A percentile compares a stretch with the other conserved stretches of the same genome.
Evolutionary conservation across 352 stramenopile species (phyloP).

Genomic region (Thraustochytrium striatum): DNA sequence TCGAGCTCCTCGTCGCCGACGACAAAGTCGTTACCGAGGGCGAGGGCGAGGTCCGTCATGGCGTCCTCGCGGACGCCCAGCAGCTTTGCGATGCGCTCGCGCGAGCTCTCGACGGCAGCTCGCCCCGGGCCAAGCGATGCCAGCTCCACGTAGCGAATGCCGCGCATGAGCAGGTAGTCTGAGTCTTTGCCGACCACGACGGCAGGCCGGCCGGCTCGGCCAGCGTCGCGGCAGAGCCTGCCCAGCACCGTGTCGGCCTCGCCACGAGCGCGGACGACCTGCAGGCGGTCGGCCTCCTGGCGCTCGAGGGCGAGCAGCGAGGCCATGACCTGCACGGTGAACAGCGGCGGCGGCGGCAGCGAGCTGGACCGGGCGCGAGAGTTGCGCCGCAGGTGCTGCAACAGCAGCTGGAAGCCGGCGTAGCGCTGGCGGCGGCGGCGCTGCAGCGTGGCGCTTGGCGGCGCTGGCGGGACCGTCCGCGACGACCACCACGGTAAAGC

Average conservation of each 20-base stretch:
- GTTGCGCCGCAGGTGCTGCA: neutral
- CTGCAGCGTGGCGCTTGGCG: neutral
- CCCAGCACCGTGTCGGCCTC: slow-evolving; percentile 73
- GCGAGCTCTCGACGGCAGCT: slow-evolving; percentile 35
- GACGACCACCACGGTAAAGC: neutral
- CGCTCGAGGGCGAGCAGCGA: neutral
- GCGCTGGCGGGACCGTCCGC: neutral
- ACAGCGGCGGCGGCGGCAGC: neutral
- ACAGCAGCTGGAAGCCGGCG: neutral
- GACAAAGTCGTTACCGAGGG: slow-evolving; percentile 73
- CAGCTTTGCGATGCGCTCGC: slow-evolving; percentile 62
- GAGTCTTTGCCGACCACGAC: slow-evolving; percentile 68
- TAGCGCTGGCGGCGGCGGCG: neutral
- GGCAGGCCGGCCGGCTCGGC: slow-evolving; percentile 59
- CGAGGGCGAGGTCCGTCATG: slow-evolving; percentile 73
- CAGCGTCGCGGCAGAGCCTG: slow-evolving; percentile 60
- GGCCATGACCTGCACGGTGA: neutral
- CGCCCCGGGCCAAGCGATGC: neutral
- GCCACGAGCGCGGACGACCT: slow-evolving; percentile 61
- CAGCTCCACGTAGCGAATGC: slow-evolving; percentile 74
- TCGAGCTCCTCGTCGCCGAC: neutral
- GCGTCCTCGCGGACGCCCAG: slow-evolving; percentile 64
- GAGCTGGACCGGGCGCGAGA: neutral
- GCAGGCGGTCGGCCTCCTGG: neutral
- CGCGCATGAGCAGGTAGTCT: slow-evolving; percentile 77